Evolutionary conservation across 169 alveolate genomes (phyloP).

Genomic region (Cryptosporidium baileyi): DNA sequence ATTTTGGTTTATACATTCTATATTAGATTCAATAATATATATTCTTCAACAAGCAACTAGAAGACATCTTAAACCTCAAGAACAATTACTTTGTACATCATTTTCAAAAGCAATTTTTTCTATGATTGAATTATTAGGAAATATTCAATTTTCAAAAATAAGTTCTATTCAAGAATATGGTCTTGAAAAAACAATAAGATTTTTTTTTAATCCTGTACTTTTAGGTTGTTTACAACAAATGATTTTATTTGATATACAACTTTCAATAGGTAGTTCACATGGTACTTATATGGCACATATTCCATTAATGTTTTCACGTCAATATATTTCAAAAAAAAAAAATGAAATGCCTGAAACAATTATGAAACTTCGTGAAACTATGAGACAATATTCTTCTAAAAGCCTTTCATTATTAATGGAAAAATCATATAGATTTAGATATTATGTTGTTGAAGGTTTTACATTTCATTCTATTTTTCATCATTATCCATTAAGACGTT

Average conservation of each 20-base stretch:
- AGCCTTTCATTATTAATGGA: constrained; percentile 28
- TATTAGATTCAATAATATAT: constrained; percentile 12
- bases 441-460: constrained; percentile 29
- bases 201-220: constrained; percentile 2
- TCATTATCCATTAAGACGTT: constrained; percentile 63
- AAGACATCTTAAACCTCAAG: constrained; percentile 21
- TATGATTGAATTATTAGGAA: constrained; percentile 3
- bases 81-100: constrained; percentile 35
- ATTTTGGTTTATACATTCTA: constrained; percentile 44
- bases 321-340: neutral
- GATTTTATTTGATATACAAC: constrained; percentile 48
- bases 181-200: constrained; percentile 15
- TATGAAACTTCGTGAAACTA: constrained; percentile 25
- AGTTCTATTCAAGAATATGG: constrained; percentile 37
- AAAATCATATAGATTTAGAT: constrained; percentile 31
- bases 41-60: constrained; percentile 49
- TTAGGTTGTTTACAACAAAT: constrained; percentile 19
- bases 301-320: constrained; percentile 30
- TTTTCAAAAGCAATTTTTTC: constrained; percentile 37
- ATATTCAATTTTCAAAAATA: constrained; percentile 32
- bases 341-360: constrained; percentile 59
- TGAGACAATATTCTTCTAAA: constrained; percentile 42
- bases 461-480: constrained; percentile 34
- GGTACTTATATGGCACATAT: constrained; percentile 60
- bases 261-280: constrained; percentile 59